These are phyloP conservation scores for Pseudogymnoascus sp. DNA, from an alignment of 2,329 filamentous ascomycete genomes.

Conservation along the genomic window DNA sequence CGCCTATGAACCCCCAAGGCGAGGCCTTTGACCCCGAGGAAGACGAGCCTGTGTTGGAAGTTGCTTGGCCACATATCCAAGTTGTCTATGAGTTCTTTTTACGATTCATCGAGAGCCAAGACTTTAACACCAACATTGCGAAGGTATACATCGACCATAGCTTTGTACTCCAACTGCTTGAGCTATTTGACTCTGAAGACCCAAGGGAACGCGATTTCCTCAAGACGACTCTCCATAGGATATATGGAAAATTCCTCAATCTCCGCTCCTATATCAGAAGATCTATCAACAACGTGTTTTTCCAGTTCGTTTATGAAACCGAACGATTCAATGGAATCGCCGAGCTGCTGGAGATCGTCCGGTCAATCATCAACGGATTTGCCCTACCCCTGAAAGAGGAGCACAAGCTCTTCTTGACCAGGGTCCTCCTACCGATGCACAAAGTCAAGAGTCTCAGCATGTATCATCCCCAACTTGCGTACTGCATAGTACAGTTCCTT, in stretches of 20 bases:
- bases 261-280: conserved; percentile 92
- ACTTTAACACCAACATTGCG: conserved; percentile 99
- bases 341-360: conserved; percentile 90
- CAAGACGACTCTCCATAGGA: conserved; percentile 94
- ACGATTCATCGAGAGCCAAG: conserved; percentile 96
- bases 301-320: conserved; percentile 98
- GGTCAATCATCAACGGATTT: conserved; percentile 98
- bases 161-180: conserved; percentile 93
- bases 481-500: conserved; percentile 97
- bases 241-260: conserved; percentile 98
- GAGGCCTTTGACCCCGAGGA: conserved; percentile 98
- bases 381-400: conserved; percentile 95
- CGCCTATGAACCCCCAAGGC: conserved; percentile 94
- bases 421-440: conserved; percentile 87
- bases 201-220: conserved; percentile 94
- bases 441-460: conserved; percentile 99
- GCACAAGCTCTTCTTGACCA: conserved; percentile 94
- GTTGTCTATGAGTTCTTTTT: conserved; percentile 99
- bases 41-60: conserved; percentile 94
- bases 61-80: conserved; percentile 98
- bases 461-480: conserved; percentile 97
- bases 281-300: conserved; percentile 99
- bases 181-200: conserved; percentile 97
- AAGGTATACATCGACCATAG: conserved; percentile 98
- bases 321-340: conserved; percentile 98